Evolutionary conservation across 1,284 basidiomycete species (phyloP).

Genomic region (Sphaerobolus stellatus): DNA sequence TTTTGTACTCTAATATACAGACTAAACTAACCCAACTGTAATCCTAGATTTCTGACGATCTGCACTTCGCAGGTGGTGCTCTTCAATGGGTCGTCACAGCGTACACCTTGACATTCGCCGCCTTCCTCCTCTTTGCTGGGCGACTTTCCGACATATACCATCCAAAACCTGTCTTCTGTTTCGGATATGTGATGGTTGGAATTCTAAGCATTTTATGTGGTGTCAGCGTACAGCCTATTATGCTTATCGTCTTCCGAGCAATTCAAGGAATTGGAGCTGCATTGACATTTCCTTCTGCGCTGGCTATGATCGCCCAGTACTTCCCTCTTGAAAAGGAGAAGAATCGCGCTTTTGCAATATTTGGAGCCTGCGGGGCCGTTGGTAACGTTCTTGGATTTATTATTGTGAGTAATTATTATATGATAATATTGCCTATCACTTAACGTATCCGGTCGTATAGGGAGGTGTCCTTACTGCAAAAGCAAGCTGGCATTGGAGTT

Average conservation of each 20-base stretch:
- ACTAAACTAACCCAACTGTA: background rate
- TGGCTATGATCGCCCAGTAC: slow-evolving; percentile 37
- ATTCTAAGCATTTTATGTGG: slow-evolving; percentile 23
- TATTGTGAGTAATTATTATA: background rate
- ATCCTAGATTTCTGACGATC: slow-evolving; percentile 8
- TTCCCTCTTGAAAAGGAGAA: slow-evolving; percentile 38
- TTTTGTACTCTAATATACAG: background rate
- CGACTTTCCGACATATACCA: slow-evolving; percentile 16
- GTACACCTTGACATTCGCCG: slow-evolving; percentile 21
- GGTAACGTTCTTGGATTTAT: slow-evolving; percentile 27
- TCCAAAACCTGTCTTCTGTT: slow-evolving; percentile 23
- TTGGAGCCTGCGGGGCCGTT: slow-evolving; percentile 34
- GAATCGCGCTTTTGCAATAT: slow-evolving; percentile 35
- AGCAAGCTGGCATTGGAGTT: slow-evolving; percentile 11
- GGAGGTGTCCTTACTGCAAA: slow-evolving; percentile 10
- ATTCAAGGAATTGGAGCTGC: slow-evolving; percentile 31
- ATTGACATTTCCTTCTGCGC: slow-evolving; percentile 38
- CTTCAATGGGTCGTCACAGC: slow-evolving; percentile 15
- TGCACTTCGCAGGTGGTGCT: slow-evolving; percentile 1
- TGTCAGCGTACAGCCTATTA: slow-evolving; percentile 23
- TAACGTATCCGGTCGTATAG: background rate
- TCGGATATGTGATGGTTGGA: slow-evolving; percentile 31
- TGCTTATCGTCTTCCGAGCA: slow-evolving; percentile 36
- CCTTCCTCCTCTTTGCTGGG: slow-evolving; percentile 16
- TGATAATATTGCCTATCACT: background rate